phyloP scores from a whole-genome alignment of 805 yeast genomes.

The Saccharomycopsis javanensis region DNA sequence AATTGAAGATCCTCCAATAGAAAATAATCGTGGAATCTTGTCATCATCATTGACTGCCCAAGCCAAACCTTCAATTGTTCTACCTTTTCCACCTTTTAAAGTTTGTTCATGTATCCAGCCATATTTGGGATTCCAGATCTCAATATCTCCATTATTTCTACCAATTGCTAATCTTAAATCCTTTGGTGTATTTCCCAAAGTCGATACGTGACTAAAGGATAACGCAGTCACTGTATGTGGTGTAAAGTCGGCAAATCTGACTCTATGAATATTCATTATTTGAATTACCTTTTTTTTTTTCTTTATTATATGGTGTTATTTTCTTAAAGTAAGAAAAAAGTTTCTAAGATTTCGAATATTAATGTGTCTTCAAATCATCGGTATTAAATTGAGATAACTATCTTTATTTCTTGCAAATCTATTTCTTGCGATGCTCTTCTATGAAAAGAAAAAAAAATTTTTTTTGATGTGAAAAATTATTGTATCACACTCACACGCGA shows the following conservation, averaged over 20 bases:
- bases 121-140: slow-evolving; percentile 83
- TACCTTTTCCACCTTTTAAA: slow-evolving; percentile 69
- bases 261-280: slow-evolving; percentile 71
- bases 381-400: neutral
- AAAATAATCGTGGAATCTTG: slow-evolving; percentile 60
- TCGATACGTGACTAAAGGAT: slow-evolving; percentile 52
- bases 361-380: too few relatives aligned
- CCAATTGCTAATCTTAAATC: slow-evolving; percentile 82
- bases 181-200: slow-evolving; percentile 39
- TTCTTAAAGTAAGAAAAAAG: neutral
- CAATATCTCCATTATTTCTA: slow-evolving; percentile 88
- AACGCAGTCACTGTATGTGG: slow-evolving; percentile 78
- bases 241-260: slow-evolving; percentile 81
- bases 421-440: neutral
- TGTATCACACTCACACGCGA: neutral
- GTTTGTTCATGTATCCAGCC: slow-evolving; percentile 73
- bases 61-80: slow-evolving; percentile 81
- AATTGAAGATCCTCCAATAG: slow-evolving; percentile 88
- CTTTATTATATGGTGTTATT: neutral
- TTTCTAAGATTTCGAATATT: too few relatives aligned
- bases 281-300: neutral
- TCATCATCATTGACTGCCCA: slow-evolving; percentile 47
- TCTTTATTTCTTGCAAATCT: neutral
- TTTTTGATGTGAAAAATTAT: neutral
- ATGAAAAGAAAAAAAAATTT: too few relatives aligned